Percentiles rank a stretch among this genome's conserved stretches.
phyloP scores from a whole-genome alignment of 2,329 filamentous ascomycete species.

The Fusarium sacchari region DNA sequence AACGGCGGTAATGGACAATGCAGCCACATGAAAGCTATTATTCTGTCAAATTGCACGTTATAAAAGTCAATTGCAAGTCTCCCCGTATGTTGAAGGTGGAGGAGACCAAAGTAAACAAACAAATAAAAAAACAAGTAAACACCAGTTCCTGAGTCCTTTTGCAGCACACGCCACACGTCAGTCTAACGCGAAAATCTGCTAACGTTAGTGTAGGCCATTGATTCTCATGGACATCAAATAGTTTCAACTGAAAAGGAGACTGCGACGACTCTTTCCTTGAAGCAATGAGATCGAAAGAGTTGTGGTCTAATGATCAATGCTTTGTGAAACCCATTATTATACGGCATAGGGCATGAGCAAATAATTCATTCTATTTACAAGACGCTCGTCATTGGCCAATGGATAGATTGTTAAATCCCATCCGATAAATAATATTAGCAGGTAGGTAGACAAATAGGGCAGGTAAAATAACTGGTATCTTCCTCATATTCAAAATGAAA shows the following conservation, averaged over 20 bases:
- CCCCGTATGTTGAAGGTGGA: slow-evolving; percentile 6
- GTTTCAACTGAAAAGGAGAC: slow-evolving; percentile 9
- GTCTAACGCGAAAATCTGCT: background rate
- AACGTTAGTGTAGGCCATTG: background rate
- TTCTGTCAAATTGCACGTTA: background rate
- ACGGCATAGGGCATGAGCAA: background rate
- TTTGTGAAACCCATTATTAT: background rate
- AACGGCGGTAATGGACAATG: slow-evolving; percentile 7
- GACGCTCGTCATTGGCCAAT: background rate
- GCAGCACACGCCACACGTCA: background rate
- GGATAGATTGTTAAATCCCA: background rate
- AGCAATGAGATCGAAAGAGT: background rate
- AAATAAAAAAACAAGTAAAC: slow-evolving; percentile 12
- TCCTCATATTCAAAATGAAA: background rate
- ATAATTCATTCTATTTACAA: background rate
- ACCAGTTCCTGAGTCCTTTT: background rate
- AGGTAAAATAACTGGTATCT: background rate
- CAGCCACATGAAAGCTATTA: slow-evolving; percentile 28
- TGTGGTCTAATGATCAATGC: background rate
- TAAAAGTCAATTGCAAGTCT: background rate
- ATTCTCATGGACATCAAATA: slow-evolving; percentile 2
- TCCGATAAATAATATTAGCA: background rate
- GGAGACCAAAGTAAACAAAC: slow-evolving; percentile 24
- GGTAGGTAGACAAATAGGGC: background rate
- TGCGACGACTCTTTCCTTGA: background rate